Base-by-base conservation (phyloP, 2,329 filamentous ascomycete genomes). In the Penicillium sp. region DNA sequence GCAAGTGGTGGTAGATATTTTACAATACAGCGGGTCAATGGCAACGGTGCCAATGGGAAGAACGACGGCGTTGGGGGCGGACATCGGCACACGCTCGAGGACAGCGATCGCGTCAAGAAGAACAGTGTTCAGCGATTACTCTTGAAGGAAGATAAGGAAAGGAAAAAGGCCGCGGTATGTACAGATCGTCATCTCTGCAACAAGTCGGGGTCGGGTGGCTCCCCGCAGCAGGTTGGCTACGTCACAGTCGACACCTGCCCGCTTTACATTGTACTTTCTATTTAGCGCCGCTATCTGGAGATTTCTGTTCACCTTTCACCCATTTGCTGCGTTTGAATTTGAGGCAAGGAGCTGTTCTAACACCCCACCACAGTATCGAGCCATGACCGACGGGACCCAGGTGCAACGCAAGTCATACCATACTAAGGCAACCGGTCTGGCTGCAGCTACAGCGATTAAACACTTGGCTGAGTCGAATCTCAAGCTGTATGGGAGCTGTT, bases 401-500 rank as follows among this genome's bases (percentile, higher is more conserved):
- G 7, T 21, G 9, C 73, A 68, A 46, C 72, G 85, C 72, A 89
- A 87, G 66, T 79, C 79, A 2, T 80, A 82, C 50, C 78, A 83
- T 60, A 85, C 81, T 55, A 86, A 81, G 61, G 81, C 86, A 13
- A 86, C 84, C 2, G 87, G 86, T 7, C 65, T 75, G 38, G 87
- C 88, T 15, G 72, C 81, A 33, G 66, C 73, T 31, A 94, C 87
- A 2, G 83, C 78, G 6, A 79, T 80, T 57, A 81, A 77, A 37
- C 88, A 87, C 56, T 73, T 77, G n/a, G 79, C 79, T 45, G 84
- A 88, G 4, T 72, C 78, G 46, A 78, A 83, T 6, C 65, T 94
- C 34, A 90, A 88, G 64, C 71, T 94, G 2, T 94, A 84, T 60
- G 86, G 86, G 18, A 85, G 84, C 54, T 90, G 86, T 61, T 93